Base-by-base conservation (phyloP, 2,329 filamentous ascomycete genomes). In the Venturia asperata region DNA sequence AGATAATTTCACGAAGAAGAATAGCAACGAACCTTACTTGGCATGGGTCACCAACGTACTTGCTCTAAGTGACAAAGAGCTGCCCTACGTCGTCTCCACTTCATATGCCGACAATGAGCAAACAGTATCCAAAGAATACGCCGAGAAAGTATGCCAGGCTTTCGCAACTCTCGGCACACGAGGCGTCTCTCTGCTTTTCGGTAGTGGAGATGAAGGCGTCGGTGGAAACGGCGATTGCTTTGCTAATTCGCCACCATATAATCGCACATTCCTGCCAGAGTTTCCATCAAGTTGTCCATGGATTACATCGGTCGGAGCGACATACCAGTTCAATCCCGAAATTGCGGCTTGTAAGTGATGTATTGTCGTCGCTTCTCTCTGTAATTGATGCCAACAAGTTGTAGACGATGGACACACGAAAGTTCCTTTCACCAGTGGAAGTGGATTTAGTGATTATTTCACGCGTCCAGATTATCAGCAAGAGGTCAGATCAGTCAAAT, bases 281-380 rank as follows among this genome's bases (percentile, higher is more conserved):
- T 81, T 81, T 71, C 79, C 79, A 1, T 78, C 77, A 24, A 71
- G 76, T 1, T 81, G 79, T 69, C 79, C 79, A 0, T 81, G 78
- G 68, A 76, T 81, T 15, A 82, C 80, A 3, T 71, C 77, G 0
- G 77, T 80, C 4, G 78, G 78, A 10, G 78, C 30, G 13, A 66
- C 65, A 9, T 43, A 61, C 21, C 2, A 58, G 10, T 64, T 66
- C 52, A 49, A 66, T 13, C 65, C 65, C 17, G 79, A 81, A 66
- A 45, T 66, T 11, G 64, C 64, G 19, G 64, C 30, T 15, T 39
- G 47, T 52, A 52, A 52, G 47, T 17, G 1, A 10, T 5, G 10
- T 21, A 15, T 15, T 15, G 47, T 4, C 4, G 27, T 15, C 15
- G 3, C 13, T 13, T 15, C n/a, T 24, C 5, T 27, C 21, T 15